These are phyloP conservation scores for Xylogone sp. DNA, from an alignment of 2,329 filamentous ascomycete genomes.

Conservation along the genomic window DNA sequence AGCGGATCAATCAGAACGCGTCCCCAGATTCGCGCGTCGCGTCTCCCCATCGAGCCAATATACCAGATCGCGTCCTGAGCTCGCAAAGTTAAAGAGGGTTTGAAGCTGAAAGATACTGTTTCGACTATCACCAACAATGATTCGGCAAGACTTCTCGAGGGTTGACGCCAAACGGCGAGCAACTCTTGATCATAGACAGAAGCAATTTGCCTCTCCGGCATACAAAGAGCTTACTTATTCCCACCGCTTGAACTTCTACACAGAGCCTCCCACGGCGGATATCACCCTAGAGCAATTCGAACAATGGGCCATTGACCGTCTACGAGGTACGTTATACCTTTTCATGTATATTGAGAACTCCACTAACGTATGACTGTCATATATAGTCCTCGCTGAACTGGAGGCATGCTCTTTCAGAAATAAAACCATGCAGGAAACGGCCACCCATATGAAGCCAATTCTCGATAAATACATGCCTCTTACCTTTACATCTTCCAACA, in stretches of 20 bases:
- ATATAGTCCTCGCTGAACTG: slow-evolving; percentile 74
- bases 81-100: not conserved
- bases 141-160: slow-evolving; percentile 26
- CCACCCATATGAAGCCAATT: slow-evolving; percentile 76
- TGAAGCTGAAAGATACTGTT: not conserved
- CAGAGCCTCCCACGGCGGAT: slow-evolving; percentile 81
- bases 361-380: slow-evolving; percentile 25
- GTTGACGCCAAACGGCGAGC: slow-evolving; percentile 66
- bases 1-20: not conserved
- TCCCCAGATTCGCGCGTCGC: not conserved
- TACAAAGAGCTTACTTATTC: slow-evolving; percentile 79
- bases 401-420: slow-evolving; percentile 97
- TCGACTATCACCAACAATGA: slow-evolving; percentile 20
- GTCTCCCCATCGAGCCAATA: not conserved
- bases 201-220: slow-evolving; percentile 74
- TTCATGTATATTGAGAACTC: slow-evolving; percentile 24
- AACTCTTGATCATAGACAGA: slow-evolving; percentile 74
- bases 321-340: slow-evolving; percentile 59
- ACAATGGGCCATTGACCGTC: slow-evolving; percentile 93
- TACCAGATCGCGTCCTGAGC: not conserved
- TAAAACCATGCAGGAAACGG: slow-evolving; percentile 76
- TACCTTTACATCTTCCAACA: slow-evolving; percentile 66
- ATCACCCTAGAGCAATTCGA: slow-evolving; percentile 97
- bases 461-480: slow-evolving; percentile 85
- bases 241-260: slow-evolving; percentile 89